A percentile compares a stretch with the other conserved stretches of the same genome.
phyloP scores from a whole-genome alignment of 768 basidiomycete genomes.

The Lentinula aciculospora region DNA sequence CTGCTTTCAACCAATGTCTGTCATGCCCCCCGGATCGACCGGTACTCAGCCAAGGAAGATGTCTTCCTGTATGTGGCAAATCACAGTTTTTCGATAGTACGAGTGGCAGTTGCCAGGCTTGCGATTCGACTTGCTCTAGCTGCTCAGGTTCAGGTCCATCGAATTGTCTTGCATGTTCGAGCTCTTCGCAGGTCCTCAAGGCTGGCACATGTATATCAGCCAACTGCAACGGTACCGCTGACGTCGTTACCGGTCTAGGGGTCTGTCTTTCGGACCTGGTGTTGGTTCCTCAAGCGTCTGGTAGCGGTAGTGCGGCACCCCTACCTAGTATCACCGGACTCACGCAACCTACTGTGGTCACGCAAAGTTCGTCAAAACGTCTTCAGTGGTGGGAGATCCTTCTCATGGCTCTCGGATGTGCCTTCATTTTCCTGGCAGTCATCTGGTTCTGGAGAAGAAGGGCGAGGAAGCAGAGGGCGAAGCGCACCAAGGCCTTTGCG shows the following conservation, averaged over 20 bases:
- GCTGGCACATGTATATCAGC: constrained; percentile 60
- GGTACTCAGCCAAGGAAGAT: constrained; percentile 70
- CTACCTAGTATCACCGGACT: constrained; percentile 42
- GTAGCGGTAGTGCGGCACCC: constrained; percentile 31
- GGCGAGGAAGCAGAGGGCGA: constrained; percentile 61
- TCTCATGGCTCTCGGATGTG: constrained; percentile 76
- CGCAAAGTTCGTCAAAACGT: constrained; percentile 21
- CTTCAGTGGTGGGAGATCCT: constrained; percentile 83
- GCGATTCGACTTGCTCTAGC: constrained; percentile 74
- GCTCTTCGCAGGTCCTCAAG: constrained; percentile 54
- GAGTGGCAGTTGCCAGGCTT: constrained; percentile 58
- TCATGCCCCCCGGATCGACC: constrained; percentile 64
- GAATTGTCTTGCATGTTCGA: constrained; percentile 72
- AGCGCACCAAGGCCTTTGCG: constrained; percentile 63
- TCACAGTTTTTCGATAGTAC: constrained; percentile 68
- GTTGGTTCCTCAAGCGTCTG: constrained; percentile 34
- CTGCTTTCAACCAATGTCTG: constrained; percentile 73
- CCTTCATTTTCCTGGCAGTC: constrained; percentile 67
- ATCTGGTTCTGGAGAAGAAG: constrained; percentile 67
- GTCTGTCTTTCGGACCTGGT: constrained; percentile 78
- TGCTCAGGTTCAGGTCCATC: constrained; percentile 66
- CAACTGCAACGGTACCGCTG: constrained; percentile 50
- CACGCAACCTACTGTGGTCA: constrained; percentile 35
- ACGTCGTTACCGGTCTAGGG: constrained; percentile 65
- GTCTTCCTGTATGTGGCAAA: constrained; percentile 71